These are phyloP conservation scores for Leccinum ochraceum DNA, from an alignment of 768 basidiomycete genomes.

Conservation along the genomic window DNA sequence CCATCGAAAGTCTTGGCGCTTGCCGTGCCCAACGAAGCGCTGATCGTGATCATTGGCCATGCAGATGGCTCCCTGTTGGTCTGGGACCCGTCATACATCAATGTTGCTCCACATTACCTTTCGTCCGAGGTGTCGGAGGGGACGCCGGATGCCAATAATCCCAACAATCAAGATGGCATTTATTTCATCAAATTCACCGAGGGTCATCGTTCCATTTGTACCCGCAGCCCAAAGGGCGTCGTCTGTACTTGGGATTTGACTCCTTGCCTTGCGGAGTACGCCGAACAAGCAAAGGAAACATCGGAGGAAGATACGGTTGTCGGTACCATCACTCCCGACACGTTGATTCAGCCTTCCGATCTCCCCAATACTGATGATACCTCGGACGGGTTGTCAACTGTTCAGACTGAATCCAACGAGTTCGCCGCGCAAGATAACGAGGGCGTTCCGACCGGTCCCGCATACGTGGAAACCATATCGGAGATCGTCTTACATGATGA, in stretches of 20 bases:
- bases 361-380: not conserved
- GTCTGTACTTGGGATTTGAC: conserved; percentile 19
- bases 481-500: not conserved
- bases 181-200: conserved; percentile 15
- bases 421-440: not conserved
- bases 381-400: not conserved
- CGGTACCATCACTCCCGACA: no score
- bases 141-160: not conserved
- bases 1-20: conserved; percentile 13
- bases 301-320: not conserved
- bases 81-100: conserved; percentile 15
- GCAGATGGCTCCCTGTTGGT: conserved; percentile 18
- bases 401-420: not conserved
- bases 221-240: conserved; percentile 16
- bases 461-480: not conserved
- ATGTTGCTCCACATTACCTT: conserved; percentile 10
- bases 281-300: conserved; percentile 1
- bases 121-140: conserved; percentile 1
- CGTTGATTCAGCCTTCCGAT: not conserved
- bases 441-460: not conserved
- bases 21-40: conserved; percentile 9
- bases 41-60: conserved; percentile 15
- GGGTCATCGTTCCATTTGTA: conserved; percentile 5
- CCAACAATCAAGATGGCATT: conserved; percentile 2
- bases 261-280: conserved; percentile 10